Percentiles rank a stretch among this genome's conserved stretches.
These are phyloP conservation scores for Geosmithia putterillii DNA, from an alignment of 2,329 filamentous ascomycete genomes.

Conservation along the genomic window DNA sequence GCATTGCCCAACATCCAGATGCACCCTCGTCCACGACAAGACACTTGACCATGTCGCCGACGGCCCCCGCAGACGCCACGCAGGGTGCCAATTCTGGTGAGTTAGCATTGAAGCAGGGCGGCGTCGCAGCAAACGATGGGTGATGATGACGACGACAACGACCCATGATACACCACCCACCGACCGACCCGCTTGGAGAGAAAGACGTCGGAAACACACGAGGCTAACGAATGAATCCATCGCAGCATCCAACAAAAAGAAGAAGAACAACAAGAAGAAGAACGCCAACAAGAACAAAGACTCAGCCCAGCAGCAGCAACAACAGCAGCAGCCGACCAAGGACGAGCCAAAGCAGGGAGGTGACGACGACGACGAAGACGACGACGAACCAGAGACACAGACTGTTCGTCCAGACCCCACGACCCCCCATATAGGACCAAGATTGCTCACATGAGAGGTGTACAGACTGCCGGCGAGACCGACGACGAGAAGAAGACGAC, in stretches of 20 bases:
- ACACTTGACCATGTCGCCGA: conserved; percentile 24
- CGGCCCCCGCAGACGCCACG: conserved; percentile 18
- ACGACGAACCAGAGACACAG: conserved; percentile 29
- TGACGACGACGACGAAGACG: conserved; percentile 16
- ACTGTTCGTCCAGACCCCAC: conserved; percentile 10
- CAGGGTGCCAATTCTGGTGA: conserved; percentile 22
- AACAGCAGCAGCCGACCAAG: conserved; percentile 16
- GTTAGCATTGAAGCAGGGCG: conserved; percentile 7
- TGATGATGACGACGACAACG: neutral
- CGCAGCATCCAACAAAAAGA: conserved; percentile 40
- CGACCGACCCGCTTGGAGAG: neutral
- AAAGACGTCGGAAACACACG: neutral
- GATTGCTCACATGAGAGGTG: conserved; percentile 5
- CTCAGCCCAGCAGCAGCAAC: conserved; percentile 18
- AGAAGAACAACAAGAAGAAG: conserved; percentile 48
- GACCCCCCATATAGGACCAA: neutral
- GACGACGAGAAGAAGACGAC: conserved; percentile 9
- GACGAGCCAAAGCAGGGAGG: conserved; percentile 13
- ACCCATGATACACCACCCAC: neutral
- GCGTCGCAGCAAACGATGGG: neutral
- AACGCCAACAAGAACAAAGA: conserved; percentile 31
- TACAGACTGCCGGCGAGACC: conserved; percentile 14
- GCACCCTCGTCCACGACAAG: conserved; percentile 5
- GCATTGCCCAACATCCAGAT: conserved; percentile 7
- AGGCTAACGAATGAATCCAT: conserved; percentile 6